These are phyloP conservation scores for Candida easanensis DNA, from an alignment of 805 yeast genomes.

Conservation along the genomic window DNA sequence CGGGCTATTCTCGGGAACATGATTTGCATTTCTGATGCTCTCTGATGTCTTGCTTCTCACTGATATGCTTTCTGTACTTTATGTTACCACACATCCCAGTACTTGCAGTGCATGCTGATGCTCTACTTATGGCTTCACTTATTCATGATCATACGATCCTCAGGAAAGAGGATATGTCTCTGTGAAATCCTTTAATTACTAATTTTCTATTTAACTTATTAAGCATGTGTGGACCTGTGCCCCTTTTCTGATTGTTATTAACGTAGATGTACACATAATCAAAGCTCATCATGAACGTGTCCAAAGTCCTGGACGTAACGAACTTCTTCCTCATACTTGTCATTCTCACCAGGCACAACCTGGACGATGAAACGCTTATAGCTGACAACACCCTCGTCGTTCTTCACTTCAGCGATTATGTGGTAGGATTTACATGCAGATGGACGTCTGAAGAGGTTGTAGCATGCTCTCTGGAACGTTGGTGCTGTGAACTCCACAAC, in stretches of 20 bases:
- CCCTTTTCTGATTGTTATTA: too few species aligned
- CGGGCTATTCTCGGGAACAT: neutral
- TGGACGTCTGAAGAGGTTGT: constrained; percentile 11
- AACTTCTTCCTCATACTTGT: neutral
- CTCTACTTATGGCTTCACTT: too few species aligned
- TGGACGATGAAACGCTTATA: neutral
- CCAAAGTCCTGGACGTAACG: neutral
- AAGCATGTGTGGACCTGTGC: neutral
- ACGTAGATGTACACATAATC: neutral
- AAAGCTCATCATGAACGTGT: neutral
- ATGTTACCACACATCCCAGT: too few species aligned
- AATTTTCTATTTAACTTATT: neutral
- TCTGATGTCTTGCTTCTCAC: too few species aligned
- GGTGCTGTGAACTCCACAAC: constrained; percentile 18
- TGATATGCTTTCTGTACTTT: too few species aligned
- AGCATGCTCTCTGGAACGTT: constrained; percentile 10
- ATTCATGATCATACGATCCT: neutral
- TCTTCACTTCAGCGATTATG: constrained; percentile 1
- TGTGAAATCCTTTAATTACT: neutral
- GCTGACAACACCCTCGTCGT: neutral
- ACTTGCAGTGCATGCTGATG: too few species aligned
- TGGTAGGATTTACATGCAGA: constrained; percentile 1
- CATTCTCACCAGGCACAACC: constrained; percentile 4
- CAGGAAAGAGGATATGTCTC: neutral
- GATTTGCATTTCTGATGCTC: too few species aligned